phyloP scores from a whole-genome alignment of 164 flowering plant species.

The Stephania cephalantha region DNA sequence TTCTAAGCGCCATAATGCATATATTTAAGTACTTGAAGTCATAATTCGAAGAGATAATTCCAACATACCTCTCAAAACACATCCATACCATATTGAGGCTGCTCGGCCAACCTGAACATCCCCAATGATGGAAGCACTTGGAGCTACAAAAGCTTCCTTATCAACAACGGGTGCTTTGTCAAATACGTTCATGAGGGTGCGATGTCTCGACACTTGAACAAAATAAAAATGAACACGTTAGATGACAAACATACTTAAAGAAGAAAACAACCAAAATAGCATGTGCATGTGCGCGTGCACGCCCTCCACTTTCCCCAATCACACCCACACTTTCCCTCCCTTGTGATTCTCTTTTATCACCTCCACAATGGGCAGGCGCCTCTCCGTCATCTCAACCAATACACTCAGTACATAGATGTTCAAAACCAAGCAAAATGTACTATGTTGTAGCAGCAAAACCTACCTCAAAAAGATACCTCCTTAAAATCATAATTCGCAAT shows the following conservation, averaged over 20 bases:
- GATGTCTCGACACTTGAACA: slow-evolving; percentile 74
- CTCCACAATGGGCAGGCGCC: too few species aligned
- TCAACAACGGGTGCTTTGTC: slow-evolving; percentile 76
- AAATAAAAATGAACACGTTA: slow-evolving; percentile 1
- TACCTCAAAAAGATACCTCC: too few species aligned
- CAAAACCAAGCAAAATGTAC: too few species aligned
- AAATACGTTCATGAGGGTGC: slow-evolving; percentile 84
- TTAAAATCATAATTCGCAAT: background rate
- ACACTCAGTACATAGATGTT: too few species aligned
- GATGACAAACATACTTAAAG: background rate
- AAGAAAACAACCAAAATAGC: too few species aligned
- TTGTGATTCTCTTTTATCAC: too few species aligned
- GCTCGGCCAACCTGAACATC: slow-evolving; percentile 75
- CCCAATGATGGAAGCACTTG: slow-evolving; percentile 88
- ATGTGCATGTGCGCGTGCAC: background rate
- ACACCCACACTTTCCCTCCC: too few species aligned
- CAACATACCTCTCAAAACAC: slow-evolving; percentile 80
- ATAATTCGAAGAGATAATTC: background rate
- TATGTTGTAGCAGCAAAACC: too few species aligned
- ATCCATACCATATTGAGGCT: slow-evolving; percentile 95
- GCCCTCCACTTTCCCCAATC: too few species aligned
- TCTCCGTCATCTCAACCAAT: too few species aligned
- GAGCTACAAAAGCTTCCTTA: slow-evolving; percentile 86
- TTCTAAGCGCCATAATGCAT: background rate
- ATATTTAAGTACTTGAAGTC: background rate